Conservation (phyloP, 768 basidiomycete genomes). For the Thelephora ganbajun region DNA sequence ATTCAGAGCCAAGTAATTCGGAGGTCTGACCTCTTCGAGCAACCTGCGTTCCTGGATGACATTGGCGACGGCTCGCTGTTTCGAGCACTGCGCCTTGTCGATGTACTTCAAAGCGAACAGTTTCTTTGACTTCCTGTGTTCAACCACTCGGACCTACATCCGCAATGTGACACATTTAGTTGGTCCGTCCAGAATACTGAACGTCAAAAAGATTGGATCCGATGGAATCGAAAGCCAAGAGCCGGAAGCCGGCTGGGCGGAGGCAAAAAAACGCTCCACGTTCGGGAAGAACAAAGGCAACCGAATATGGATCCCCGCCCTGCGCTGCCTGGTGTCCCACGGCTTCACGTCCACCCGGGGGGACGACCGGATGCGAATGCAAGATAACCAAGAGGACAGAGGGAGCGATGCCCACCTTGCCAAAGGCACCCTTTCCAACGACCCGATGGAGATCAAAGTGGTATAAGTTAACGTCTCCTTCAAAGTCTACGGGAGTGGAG, state of each 20-base stretch:
- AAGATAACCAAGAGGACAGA: not conserved
- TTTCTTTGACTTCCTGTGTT: constrained; percentile 86
- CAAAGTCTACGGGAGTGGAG: constrained; percentile 38
- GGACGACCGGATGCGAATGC: too few relatives aligned
- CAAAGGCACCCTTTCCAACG: constrained; percentile 96
- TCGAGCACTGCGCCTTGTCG: constrained; percentile 86
- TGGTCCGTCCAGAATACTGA: too few relatives aligned
- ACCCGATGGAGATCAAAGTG: constrained; percentile 94
- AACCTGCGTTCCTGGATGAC: constrained; percentile 88
- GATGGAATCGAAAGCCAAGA: constrained; percentile 2
- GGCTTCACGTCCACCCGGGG: not conserved
- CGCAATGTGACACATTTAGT: not conserved
- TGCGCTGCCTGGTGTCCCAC: too few relatives aligned
- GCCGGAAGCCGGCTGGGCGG: not conserved
- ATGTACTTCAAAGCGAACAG: constrained; percentile 96
- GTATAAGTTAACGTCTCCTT: constrained; percentile 66
- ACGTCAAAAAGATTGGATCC: not conserved
- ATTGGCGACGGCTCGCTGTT: constrained; percentile 84
- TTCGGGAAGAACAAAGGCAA: too few relatives aligned
- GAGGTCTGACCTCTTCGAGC: constrained; percentile 63
- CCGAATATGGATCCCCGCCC: too few relatives aligned
- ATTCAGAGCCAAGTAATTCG: not conserved
- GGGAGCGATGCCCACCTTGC: constrained; percentile 52
- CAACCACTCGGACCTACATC: constrained; percentile 85
- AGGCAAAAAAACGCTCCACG: constrained; percentile 1